Base-by-base conservation (phyloP, 768 basidiomycete species). In the Kwoniella dendrophila region DNA sequence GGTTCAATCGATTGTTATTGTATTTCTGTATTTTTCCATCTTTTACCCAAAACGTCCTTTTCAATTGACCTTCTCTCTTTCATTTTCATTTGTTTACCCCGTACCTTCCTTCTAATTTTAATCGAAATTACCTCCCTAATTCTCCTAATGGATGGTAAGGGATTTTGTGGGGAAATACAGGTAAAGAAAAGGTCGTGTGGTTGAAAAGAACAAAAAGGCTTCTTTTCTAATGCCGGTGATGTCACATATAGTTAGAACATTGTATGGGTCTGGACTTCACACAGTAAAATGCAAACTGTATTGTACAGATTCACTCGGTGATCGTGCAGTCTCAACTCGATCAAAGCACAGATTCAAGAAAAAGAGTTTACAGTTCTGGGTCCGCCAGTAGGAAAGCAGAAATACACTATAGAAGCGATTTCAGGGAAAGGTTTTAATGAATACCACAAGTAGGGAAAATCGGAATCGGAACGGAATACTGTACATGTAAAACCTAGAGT, bases 41-140 rank as follows among this genome's bases (percentile, higher is more conserved):
- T n/a, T 10, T 43, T 43, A 43, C 41, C 41, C 41, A 43, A 43
- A 43, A 43, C 41, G 41, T 43, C 41, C 20, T 20, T n/a, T n/a
- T n/a, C n/a, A n/a, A n/a, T n/a, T n/a, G n/a, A n/a, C n/a, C n/a
- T n/a, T n/a, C n/a, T n/a, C n/a, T n/a, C n/a, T n/a, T n/a, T n/a
- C n/a, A n/a, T n/a, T n/a, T n/a, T n/a, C 6, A 43, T 10, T 43
- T 43, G 41, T 43, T 43, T 43, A 43, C 41, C 41, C 41, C 41
- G 41, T 43, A 43, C 41, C 41, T 43, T 43, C 41, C 6, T 6
- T 10, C 20, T 43, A 5, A 14, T 6, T 20, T 43, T 43, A 20
- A 11, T 20, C 41, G n/a, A 43, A 7, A 14, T 20, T 43, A 20
- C 20, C 20, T 36, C 34, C 41, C 20, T 20, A n/a, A n/a, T 43